These are phyloP conservation scores for Neofusicoccum parvum DNA, from an alignment of 2,329 filamentous ascomycete genomes.

Conservation along the genomic window DNA sequence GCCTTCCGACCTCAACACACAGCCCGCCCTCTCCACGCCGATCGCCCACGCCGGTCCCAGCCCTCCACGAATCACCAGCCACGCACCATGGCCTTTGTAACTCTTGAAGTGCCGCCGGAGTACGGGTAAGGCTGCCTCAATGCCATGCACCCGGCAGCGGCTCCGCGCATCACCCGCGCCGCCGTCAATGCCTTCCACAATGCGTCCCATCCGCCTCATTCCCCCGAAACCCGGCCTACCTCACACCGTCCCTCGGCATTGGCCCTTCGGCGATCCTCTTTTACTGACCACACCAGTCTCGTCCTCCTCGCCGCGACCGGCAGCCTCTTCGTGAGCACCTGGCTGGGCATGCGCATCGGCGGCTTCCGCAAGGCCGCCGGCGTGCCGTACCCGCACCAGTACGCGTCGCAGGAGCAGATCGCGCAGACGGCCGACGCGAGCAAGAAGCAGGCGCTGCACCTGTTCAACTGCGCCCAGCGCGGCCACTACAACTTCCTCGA, in stretches of 20 bases:
- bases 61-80: not conserved
- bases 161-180: not conserved
- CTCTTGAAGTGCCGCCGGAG: slow-evolving; percentile 30
- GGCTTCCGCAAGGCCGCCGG: slow-evolving; percentile 54
- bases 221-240: not conserved
- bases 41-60: not conserved
- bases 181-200: not conserved
- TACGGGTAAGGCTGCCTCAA: slow-evolving; percentile 34
- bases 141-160: not conserved
- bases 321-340: slow-evolving; percentile 56
- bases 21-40: not conserved
- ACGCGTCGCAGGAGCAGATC: slow-evolving; percentile 59
- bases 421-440: slow-evolving; percentile 40
- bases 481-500: slow-evolving; percentile 62
- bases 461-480: slow-evolving; percentile 49
- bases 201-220: not conserved
- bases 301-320: slow-evolving; percentile 58
- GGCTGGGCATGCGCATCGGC: slow-evolving; percentile 53
- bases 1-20: too few species aligned
- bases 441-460: slow-evolving; percentile 46
- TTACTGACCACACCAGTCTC: slow-evolving; percentile 45
- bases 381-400: slow-evolving; percentile 60
- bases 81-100: slow-evolving; percentile 17
- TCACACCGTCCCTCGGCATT: not conserved
- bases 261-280: not conserved